Evolutionary conservation across 176 grass and related monocot species (phyloP).

Genomic region (Avena eriantha): DNA sequence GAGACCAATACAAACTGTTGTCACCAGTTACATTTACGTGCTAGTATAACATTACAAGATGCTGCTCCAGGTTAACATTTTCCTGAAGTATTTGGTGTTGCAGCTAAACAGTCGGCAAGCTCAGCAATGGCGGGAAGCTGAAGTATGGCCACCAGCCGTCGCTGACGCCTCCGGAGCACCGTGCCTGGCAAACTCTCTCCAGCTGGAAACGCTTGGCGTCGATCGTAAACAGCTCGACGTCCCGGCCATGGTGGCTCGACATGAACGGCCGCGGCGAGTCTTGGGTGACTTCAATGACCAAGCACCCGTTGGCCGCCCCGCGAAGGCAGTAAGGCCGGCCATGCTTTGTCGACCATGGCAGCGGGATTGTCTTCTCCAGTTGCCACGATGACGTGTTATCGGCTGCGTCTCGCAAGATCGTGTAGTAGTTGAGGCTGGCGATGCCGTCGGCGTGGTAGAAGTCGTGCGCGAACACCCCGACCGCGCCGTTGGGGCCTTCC

Average conservation of each 20-base stretch:
- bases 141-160: slow-evolving; percentile 51
- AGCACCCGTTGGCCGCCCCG: slow-evolving; percentile 36
- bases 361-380: slow-evolving; percentile 39
- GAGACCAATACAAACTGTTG: background rate
- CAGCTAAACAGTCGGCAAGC: slow-evolving; percentile 45
- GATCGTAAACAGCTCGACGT: slow-evolving; percentile 50
- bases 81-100: background rate
- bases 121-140: slow-evolving; percentile 47
- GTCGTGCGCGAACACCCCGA: slow-evolving; percentile 52
- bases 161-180: slow-evolving; percentile 5
- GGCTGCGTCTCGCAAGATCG: background rate
- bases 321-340: slow-evolving; percentile 32
- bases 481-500: background rate
- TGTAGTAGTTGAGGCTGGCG: slow-evolving; percentile 49
- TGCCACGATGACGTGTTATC: slow-evolving; percentile 1
- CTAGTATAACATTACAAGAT: background rate
- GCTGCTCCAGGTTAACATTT: background rate
- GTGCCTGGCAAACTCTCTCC: slow-evolving; percentile 40
- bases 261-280: slow-evolving; percentile 15
- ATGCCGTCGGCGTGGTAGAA: slow-evolving; percentile 47
- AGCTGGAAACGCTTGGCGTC: slow-evolving; percentile 40
- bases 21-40: background rate
- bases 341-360: slow-evolving; percentile 30
- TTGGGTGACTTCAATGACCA: slow-evolving; percentile 42
- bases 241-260: slow-evolving; percentile 9